These are phyloP conservation scores for Ambrosiella xylebori DNA, from an alignment of 2,329 filamentous ascomycete genomes.

Conservation along the genomic window DNA sequence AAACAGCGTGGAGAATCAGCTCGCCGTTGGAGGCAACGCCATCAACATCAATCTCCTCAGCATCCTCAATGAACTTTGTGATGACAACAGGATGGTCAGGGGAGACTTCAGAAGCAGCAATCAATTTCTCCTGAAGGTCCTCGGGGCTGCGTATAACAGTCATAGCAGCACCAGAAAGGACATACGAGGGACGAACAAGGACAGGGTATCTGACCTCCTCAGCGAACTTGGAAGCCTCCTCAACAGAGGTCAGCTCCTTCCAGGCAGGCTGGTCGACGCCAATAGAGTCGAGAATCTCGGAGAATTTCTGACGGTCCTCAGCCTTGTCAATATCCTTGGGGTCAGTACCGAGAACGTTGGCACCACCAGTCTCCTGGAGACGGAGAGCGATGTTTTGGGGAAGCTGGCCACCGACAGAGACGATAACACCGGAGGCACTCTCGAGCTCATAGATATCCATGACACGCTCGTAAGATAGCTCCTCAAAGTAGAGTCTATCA, in stretches of 20 bases:
- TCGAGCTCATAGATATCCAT: slow-evolving; percentile 99
- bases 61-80: slow-evolving; percentile 94
- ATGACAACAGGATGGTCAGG: slow-evolving; percentile 97
- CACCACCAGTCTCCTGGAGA: slow-evolving; percentile 77
- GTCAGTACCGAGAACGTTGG: slow-evolving; percentile 81
- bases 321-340: slow-evolving; percentile 93
- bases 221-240: slow-evolving; percentile 76
- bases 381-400: slow-evolving; percentile 95
- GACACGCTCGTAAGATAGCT: slow-evolving; percentile 88
- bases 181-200: slow-evolving; percentile 84
- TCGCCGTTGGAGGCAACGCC: slow-evolving; percentile 76
- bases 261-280: slow-evolving; percentile 93
- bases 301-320: slow-evolving; percentile 97
- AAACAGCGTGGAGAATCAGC: slow-evolving; percentile 78
- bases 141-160: slow-evolving; percentile 79
- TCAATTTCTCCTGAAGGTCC: slow-evolving; percentile 87
- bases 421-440: slow-evolving; percentile 67
- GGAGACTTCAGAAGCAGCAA: slow-evolving; percentile 76
- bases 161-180: slow-evolving; percentile 95
- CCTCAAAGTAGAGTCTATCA: slow-evolving; percentile 91
- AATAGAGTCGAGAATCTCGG: slow-evolving; percentile 89
- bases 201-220: slow-evolving; percentile 80
- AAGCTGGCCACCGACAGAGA: slow-evolving; percentile 88
- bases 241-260: slow-evolving; percentile 87
- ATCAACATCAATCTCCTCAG: slow-evolving; percentile 91